These are phyloP conservation scores for Solanum gracilifrons DNA, from an alignment of 257 asterid species.

Conservation along the genomic window DNA sequence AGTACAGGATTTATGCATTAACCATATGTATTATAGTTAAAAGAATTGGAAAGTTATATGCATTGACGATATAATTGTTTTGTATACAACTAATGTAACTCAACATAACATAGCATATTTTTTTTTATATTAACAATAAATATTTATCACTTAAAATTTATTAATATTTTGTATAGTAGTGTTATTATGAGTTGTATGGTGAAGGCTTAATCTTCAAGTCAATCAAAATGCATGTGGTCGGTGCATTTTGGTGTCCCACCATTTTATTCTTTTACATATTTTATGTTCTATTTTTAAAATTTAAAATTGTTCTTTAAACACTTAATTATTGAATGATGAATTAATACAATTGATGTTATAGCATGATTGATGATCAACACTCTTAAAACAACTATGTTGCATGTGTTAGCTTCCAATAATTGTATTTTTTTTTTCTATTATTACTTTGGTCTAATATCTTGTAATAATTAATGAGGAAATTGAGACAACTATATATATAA, in stretches of 20 bases:
- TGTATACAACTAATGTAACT: background rate
- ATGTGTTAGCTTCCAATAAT: background rate
- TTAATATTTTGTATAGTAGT: background rate
- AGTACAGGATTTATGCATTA: background rate
- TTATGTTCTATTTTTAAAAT: background rate
- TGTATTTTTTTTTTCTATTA: background rate
- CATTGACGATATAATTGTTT: background rate
- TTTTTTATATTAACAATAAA: no score
- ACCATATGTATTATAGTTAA: background rate
- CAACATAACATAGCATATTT: background rate
- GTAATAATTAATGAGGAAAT: background rate
- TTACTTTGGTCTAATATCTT: background rate
- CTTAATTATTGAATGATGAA: background rate
- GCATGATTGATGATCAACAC: background rate
- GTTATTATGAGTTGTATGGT: conserved; percentile 5
- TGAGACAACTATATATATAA: background rate
- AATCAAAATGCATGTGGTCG: conserved; percentile 17
- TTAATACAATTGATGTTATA: background rate
- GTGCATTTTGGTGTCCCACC: conserved; percentile 9
- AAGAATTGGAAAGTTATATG: background rate
- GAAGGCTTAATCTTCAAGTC: conserved; percentile 15
- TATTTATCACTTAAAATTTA: background rate
- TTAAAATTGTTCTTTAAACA: background rate
- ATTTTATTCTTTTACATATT: background rate
- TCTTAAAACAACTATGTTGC: background rate